Evolutionary conservation across 1,284 basidiomycete genomes (phyloP), one percentile per base, ranked within the genome.

Genomic region (Cystobasidium sp.): DNA sequence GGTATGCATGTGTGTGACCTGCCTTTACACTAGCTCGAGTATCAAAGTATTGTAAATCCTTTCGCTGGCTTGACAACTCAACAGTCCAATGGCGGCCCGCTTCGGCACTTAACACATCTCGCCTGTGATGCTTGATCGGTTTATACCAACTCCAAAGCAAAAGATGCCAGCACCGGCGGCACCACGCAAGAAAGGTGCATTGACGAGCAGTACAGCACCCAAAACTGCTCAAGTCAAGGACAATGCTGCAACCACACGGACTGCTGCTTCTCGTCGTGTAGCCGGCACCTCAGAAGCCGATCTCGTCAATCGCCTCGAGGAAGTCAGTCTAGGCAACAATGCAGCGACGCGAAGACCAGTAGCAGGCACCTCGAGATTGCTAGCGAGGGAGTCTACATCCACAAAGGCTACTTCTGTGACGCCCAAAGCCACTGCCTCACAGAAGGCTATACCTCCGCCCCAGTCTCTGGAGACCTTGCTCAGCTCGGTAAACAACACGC

Each of bases 181-280:
- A 53, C 69, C 69, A 55, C 69, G 69, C 69, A 71, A 71, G 59
- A 71, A 55, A 55, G 69, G 69, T 22, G 49, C 69, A 1, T 37
- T 71, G 6, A 63, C 69, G n/a, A 31, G 39, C 56, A 49, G 22
- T 41, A 71, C 47, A 66, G 47, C 49, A 18, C 43, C 44, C 10
- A 63, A 14, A 22, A 31, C 61, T 18, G 16, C 44, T 63, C 43
- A 20, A 9, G n/a, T 14, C 12, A n/a, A 41, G 31, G 61, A 24
- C 12, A 22, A 14, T 16, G 37, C 47, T 3, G 44, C 10, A 14
- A 47, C 16, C 53, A 16, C 53, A 24, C 14, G 22, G 12, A 20
- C 61, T 12, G 16, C 61, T 31, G 44, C 44, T 44, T 10, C 20
- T 39, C 47, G 22, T 7, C n/a, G 16, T 49, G 6, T 44, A 7